A percentile compares a stretch with the other conserved stretches of the same genome.
Conservation (phyloP, 371 early-diverging fungal genomes). For the Apophysomyces ossiformis region DNA sequence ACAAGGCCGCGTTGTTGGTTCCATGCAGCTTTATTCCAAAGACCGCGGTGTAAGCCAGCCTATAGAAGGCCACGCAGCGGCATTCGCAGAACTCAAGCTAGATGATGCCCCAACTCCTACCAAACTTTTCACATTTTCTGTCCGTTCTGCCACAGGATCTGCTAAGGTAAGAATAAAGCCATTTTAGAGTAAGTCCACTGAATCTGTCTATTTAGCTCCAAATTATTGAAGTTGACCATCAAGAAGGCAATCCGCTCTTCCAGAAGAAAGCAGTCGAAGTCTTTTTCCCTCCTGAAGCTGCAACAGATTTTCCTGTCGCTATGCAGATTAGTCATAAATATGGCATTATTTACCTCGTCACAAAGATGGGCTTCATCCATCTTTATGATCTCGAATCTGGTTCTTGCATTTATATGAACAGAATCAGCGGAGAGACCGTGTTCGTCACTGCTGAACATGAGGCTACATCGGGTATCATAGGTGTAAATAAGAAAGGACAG, state of each 20-base stretch:
- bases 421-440: conserved; percentile 95
- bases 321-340: conserved; percentile 95
- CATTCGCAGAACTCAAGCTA: conserved; percentile 88
- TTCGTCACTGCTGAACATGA: conserved; percentile 96
- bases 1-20: conserved; percentile 90
- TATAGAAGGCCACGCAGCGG: conserved; percentile 97
- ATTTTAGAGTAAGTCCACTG: not conserved
- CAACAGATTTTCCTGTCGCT: conserved; percentile 94
- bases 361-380: conserved; percentile 97
- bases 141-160: conserved; percentile 73
- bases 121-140: conserved; percentile 93
- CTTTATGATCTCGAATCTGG: conserved; percentile 95
- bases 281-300: conserved; percentile 95
- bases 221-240: conserved; percentile 96
- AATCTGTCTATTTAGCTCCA: conserved; percentile 69
- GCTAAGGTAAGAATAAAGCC: conserved; percentile 69
- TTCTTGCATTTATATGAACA: conserved; percentile 93
- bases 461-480: conserved; percentile 86
- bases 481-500: conserved; percentile 97
- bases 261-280: conserved; percentile 93
- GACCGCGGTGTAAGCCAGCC: conserved; percentile 93
- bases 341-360: conserved; percentile 91
- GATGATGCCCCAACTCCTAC: conserved; percentile 80
- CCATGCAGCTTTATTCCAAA: conserved; percentile 94
- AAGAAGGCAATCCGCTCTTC: conserved; percentile 88